These are phyloP conservation scores for Sarocladium kiliense DNA, from an alignment of 2,329 filamentous ascomycete species.

Conservation along the genomic window DNA sequence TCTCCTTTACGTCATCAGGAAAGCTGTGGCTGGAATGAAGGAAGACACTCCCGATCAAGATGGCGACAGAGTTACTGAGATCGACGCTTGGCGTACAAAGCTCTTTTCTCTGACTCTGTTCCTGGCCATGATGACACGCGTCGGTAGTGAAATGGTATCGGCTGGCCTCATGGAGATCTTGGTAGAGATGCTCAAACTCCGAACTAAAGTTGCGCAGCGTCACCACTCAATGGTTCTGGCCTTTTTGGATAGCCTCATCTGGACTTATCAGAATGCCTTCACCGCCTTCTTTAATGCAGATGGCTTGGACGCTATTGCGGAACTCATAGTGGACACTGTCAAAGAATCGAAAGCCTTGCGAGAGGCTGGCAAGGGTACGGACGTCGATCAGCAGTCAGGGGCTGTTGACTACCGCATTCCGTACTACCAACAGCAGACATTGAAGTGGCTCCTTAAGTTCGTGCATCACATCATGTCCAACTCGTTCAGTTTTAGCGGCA, in stretches of 20 bases:
- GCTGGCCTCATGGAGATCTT: slow-evolving; percentile 87
- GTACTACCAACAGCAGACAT: slow-evolving; percentile 86
- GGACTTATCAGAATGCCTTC: slow-evolving; percentile 80
- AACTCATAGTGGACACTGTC: slow-evolving; percentile 77
- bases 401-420: slow-evolving; percentile 91
- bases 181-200: slow-evolving; percentile 79
- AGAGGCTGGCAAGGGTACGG: slow-evolving; percentile 67
- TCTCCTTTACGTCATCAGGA: slow-evolving; percentile 86
- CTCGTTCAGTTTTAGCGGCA: slow-evolving; percentile 63
- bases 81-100: slow-evolving; percentile 85
- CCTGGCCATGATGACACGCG: slow-evolving; percentile 68
- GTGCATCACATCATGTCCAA: slow-evolving; percentile 91
- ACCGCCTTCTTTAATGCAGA: slow-evolving; percentile 74
- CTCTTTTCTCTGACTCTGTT: slow-evolving; percentile 84
- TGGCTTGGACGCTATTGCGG: slow-evolving; percentile 86
- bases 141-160: slow-evolving; percentile 78
- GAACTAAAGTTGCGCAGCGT: slow-evolving; percentile 75
- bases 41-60: slow-evolving; percentile 46
- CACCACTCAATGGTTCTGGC: slow-evolving; percentile 79
- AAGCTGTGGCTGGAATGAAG: slow-evolving; percentile 79
- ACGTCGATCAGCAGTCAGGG: slow-evolving; percentile 63
- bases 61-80: slow-evolving; percentile 56
- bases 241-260: slow-evolving; percentile 85
- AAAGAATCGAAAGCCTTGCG: slow-evolving; percentile 61
- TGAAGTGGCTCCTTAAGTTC: slow-evolving; percentile 93